Percentiles rank a stretch among this genome's conserved stretches.
Conservation (phyloP, 192 early-diverging fungal species). For the Coemansia sp. region DNA sequence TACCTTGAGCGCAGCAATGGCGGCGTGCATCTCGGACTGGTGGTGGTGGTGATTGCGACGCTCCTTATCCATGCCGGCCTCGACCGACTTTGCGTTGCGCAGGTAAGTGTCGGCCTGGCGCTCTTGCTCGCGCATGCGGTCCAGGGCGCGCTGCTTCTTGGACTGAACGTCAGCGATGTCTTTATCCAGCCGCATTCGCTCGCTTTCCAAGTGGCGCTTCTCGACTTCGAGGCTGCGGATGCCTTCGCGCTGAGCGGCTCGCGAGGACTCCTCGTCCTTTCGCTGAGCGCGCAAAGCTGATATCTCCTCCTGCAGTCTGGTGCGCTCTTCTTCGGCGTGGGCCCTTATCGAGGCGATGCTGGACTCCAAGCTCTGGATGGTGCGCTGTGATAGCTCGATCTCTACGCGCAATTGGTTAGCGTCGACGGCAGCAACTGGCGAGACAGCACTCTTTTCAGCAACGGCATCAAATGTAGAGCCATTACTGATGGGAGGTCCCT, state of each 20-base stretch:
- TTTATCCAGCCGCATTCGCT: conserved; percentile 18
- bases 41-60: conserved; percentile 29
- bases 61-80: conserved; percentile 31
- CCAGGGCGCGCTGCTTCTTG: conserved; percentile 29
- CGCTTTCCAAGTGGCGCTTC: conserved; percentile 41
- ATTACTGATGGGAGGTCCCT: background rate
- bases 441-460: background rate
- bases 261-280: conserved; percentile 31
- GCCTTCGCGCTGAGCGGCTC: conserved; percentile 22
- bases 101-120: conserved; percentile 13
- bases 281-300: conserved; percentile 26
- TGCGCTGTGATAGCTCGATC: conserved; percentile 17
- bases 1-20: conserved; percentile 17
- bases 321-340: conserved; percentile 29
- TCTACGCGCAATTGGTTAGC: conserved; percentile 5
- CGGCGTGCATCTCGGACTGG: conserved; percentile 23
- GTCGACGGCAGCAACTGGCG: background rate
- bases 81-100: conserved; percentile 24
- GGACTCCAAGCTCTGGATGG: conserved; percentile 10
- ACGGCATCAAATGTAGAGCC: background rate
- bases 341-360: conserved; percentile 16
- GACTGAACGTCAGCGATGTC: conserved; percentile 24
- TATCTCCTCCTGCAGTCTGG: conserved; percentile 25
- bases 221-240: conserved; percentile 43
- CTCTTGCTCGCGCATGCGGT: conserved; percentile 27